Percentiles rank a stretch among this genome's conserved stretches.
Evolutionary conservation across 2,329 filamentous ascomycete genomes (phyloP).

Genomic region (Fusarium veterinarium): DNA sequence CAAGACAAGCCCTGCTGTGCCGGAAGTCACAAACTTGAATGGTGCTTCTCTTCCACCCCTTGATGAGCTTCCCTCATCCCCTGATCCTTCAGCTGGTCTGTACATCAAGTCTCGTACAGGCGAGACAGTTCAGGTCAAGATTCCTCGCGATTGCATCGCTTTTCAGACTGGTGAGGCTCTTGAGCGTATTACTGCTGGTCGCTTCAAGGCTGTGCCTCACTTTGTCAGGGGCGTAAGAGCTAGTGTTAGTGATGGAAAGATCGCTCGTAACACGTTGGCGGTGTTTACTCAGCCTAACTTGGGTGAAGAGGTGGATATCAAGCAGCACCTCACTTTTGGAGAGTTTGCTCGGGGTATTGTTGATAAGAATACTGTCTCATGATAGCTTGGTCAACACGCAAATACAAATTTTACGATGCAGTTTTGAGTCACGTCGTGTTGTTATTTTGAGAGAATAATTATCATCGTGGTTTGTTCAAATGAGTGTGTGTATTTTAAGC

Average conservation of each 20-base stretch:
- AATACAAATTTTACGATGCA: not conserved
- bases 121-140: conserved; percentile 87
- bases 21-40: conserved; percentile 34
- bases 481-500: not conserved
- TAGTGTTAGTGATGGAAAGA: conserved; percentile 60
- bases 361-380: conserved; percentile 67
- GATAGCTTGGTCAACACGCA: not conserved
- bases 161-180: conserved; percentile 97
- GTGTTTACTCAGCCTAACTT: conserved; percentile 98
- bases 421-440: not conserved
- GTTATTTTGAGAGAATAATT: too few relatives aligned
- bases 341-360: conserved; percentile 76
- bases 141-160: conserved; percentile 89
- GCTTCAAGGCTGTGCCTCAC: conserved; percentile 94
- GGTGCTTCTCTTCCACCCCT: conserved; percentile 61
- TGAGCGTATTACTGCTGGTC: conserved; percentile 89
- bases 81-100: conserved; percentile 87
- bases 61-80: conserved; percentile 77
- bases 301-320: conserved; percentile 78
- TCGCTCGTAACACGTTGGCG: conserved; percentile 89
- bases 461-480: not conserved
- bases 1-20: conserved; percentile 52
- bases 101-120: conserved; percentile 92
- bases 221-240: conserved; percentile 84
- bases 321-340: conserved; percentile 76